Evolutionary conservation across 805 yeast genomes (phyloP).

Genomic region (Zygosaccharomyces rouxii): DNA sequence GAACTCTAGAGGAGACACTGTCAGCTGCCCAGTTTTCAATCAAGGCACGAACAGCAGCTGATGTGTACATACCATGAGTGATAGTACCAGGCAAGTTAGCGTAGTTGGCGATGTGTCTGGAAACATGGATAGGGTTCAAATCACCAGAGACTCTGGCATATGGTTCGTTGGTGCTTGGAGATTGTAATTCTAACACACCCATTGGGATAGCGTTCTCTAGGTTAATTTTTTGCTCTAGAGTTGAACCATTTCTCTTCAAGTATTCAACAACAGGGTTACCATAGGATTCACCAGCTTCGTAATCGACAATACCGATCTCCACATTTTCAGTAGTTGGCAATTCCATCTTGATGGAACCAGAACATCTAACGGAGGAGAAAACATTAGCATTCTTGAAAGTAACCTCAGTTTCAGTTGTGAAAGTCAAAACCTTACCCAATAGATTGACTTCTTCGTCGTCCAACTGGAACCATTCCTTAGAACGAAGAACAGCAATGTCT

Average conservation of each 20-base stretch:
- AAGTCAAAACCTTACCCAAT: conserved; percentile 74
- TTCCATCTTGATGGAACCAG: conserved; percentile 82
- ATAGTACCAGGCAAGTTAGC: conserved; percentile 96
- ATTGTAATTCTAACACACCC: conserved; percentile 54
- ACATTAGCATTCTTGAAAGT: conserved; percentile 72
- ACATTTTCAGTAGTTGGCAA: conserved; percentile 86
- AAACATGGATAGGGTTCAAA: conserved; percentile 96
- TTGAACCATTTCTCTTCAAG: conserved; percentile 82
- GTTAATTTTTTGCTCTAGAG: conserved; percentile 88
- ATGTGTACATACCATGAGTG: conserved; percentile 98
- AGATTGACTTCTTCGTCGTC: conserved; percentile 64
- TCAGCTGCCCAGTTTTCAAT: conserved; percentile 99
- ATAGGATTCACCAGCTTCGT: conserved; percentile 86
- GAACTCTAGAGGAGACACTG: conserved; percentile 90
- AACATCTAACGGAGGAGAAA: conserved; percentile 73
- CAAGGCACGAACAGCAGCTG: conserved; percentile 89
- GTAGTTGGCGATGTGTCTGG: conserved; percentile 88
- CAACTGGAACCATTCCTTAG: conserved; percentile 97
- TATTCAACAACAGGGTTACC: conserved; percentile 98
- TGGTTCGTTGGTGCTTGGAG: conserved; percentile 95
- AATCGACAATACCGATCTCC: conserved; percentile 77
- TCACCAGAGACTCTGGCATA: conserved; percentile 98
- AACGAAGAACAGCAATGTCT: conserved; percentile 87
- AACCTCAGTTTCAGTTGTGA: conserved; percentile 82
- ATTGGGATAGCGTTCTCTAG: conserved; percentile 90